Evolutionary conservation across 257 asterid genomes (phyloP), one percentile per base, ranked within the genome.

Genomic region (Verbena officinalis): DNA sequence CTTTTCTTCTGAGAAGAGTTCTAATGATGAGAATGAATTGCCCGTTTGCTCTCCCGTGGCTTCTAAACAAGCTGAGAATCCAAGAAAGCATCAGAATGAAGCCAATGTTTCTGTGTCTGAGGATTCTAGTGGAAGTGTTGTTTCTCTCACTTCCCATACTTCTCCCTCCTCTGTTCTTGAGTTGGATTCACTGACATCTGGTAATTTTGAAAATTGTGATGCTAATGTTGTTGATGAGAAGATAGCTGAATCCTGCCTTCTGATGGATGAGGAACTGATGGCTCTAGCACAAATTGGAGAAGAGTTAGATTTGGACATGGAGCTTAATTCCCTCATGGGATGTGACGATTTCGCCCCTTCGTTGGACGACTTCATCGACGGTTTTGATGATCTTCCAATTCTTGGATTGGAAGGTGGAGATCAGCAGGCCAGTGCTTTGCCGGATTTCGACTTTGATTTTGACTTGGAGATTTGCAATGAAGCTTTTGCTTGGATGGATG

Each of bases 361-460:
- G 5, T 39, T 86, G 3, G 96, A 82, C 5, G 94, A 81, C 30
- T 73, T 84, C 34, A 53, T 55, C 0, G 23, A 40, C 0, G 80
- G 62, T 0, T 77, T 92, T 3, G 88, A 81, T 2, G 91, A 86
- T 42, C 44, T 81, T 0, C 89, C 87, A 0, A 23, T 80, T 1
- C 62, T 51, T 53, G 95, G 83, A 9, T 24, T 69, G 6, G 92
- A 79, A 3, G 83, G 62, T 9, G 66, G 55, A 0, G 86, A 69
- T 24, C 52, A 62, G 20, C 64, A n/a, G n/a, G n/a, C 71, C 0
- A 45, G 23, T 16, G 62, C 65, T 14, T 59, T 90, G 54, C 89
- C 82, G 0, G 99, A 94, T 72, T 86, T 73, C 0, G 85, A 82
- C 62, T 77, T 86, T 0, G 88, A 80, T 63, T 81, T 86, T 20